Evolutionary conservation across 1,284 basidiomycete species (phyloP).

Genomic region (Laetiporus sulphureus): DNA sequence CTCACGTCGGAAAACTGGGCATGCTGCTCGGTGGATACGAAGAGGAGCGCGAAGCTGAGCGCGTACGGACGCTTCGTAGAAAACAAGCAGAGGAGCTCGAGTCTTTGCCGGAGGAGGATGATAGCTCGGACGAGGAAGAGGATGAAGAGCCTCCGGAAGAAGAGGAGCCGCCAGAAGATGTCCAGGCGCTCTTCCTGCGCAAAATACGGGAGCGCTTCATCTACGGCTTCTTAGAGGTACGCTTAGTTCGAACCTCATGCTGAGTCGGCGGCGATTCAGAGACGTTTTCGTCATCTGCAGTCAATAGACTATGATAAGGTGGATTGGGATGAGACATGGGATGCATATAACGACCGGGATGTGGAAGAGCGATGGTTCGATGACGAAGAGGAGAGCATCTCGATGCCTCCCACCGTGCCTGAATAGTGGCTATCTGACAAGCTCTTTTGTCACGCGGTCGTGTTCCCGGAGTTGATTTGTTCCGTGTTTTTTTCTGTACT

Average conservation of each 20-base stretch:
- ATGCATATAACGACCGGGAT: conserved; percentile 51
- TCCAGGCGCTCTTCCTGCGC: conserved; percentile 46
- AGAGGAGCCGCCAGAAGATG: conserved; percentile 41
- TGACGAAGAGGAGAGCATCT: conserved; percentile 46
- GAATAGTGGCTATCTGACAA: conserved; percentile 1
- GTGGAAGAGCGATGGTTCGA: conserved; percentile 74
- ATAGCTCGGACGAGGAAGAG: conserved; percentile 45
- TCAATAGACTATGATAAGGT: conserved; percentile 62
- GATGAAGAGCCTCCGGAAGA: conserved; percentile 15
- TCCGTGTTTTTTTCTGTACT: too few species aligned
- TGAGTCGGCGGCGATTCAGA: conserved; percentile 2
- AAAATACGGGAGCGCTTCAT: conserved; percentile 63
- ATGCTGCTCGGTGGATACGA: conserved; percentile 61
- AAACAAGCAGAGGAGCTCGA: conserved; percentile 35
- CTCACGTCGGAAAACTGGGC: conserved; percentile 65
- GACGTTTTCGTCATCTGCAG: conserved; percentile 28
- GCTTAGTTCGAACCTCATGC: conserved; percentile 16
- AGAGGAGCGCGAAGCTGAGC: conserved; percentile 65
- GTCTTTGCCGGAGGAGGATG: conserved; percentile 57
- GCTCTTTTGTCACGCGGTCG: background rate
- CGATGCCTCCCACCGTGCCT: conserved; percentile 8
- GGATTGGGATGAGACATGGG: conserved; percentile 73
- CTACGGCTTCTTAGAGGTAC: conserved; percentile 67
- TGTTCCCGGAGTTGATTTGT: background rate
- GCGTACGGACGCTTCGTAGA: conserved; percentile 42